Conservation (phyloP, 1,139 yeast genomes). For the Blastobotrys capitulatus region DNA sequence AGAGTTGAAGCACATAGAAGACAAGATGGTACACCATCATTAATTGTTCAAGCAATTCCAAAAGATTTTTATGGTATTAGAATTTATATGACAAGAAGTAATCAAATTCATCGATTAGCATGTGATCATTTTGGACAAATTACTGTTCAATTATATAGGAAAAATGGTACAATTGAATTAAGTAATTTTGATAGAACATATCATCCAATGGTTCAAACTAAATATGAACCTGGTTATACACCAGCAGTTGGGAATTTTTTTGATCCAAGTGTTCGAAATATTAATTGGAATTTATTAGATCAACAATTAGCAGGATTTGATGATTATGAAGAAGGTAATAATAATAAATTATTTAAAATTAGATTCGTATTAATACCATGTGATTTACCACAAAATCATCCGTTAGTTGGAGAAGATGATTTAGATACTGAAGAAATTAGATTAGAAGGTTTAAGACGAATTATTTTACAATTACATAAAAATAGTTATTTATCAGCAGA, state of each 20-base stretch:
- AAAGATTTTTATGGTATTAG: slow-evolving; percentile 50
- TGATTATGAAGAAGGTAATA: slow-evolving; percentile 50
- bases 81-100: slow-evolving; percentile 68
- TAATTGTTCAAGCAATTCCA: slow-evolving; percentile 37
- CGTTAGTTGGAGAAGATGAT: slow-evolving; percentile 6
- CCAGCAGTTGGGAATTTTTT: slow-evolving; percentile 54
- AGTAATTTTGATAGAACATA: slow-evolving; percentile 31
- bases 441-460: slow-evolving; percentile 75
- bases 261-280: slow-evolving; percentile 46
- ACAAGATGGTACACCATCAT: slow-evolving; percentile 49
- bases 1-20: slow-evolving; percentile 58
- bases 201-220: slow-evolving; percentile 62
- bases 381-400: slow-evolving; percentile 46
- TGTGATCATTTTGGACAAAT: slow-evolving; percentile 66
- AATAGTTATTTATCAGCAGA: slow-evolving; percentile 46
- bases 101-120: slow-evolving; percentile 77
- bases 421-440: slow-evolving; percentile 66
- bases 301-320: slow-evolving; percentile 87
- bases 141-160: slow-evolving; percentile 67
- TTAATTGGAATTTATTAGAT: slow-evolving; percentile 91
- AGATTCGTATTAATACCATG: slow-evolving; percentile 79
- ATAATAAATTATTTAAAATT: slow-evolving; percentile 51
- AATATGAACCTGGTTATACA: slow-evolving; percentile 67
- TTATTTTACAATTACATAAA: slow-evolving; percentile 62
- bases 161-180: slow-evolving; percentile 26